phyloP scores from a whole-genome alignment of 2,329 filamentous ascomycete species.

The Phyllosticta capitalensis region DNA sequence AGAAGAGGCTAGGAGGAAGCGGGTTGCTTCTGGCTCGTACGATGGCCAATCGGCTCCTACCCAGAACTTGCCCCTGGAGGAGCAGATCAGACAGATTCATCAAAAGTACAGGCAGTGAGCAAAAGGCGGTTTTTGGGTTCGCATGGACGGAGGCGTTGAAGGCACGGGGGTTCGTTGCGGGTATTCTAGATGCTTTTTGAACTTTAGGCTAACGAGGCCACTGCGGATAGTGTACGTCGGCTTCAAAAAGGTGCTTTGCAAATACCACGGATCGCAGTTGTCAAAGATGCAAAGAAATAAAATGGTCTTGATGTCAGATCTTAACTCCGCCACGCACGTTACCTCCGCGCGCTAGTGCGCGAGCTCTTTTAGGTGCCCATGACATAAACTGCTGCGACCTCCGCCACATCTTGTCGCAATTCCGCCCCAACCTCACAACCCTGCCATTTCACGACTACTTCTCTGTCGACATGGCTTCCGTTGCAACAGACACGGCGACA shows the following conservation, averaged over 20 bases:
- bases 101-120: conserved; percentile 35
- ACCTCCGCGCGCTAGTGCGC: neutral
- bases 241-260: neutral
- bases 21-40: conserved; percentile 55
- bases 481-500: conserved; percentile 28
- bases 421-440: neutral
- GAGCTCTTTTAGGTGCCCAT: conserved; percentile 9
- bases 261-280: neutral
- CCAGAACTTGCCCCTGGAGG: conserved; percentile 58
- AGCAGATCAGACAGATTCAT: conserved; percentile 67
- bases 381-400: conserved; percentile 7
- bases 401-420: conserved; percentile 1
- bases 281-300: neutral
- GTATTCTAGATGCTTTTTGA: neutral
- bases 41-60: conserved; percentile 51
- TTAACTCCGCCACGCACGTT: neutral
- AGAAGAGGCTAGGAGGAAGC: conserved; percentile 64
- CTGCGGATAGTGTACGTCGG: neutral
- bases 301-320: neutral
- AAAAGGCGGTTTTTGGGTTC: neutral
- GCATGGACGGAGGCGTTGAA: neutral
- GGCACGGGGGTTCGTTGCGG: neutral
- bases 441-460: neutral
- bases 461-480: conserved; percentile 13
- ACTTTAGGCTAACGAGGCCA: neutral